Conservation (phyloP, 2,329 filamentous ascomycete genomes). For the Colletotrichum orchidophilum region DNA sequence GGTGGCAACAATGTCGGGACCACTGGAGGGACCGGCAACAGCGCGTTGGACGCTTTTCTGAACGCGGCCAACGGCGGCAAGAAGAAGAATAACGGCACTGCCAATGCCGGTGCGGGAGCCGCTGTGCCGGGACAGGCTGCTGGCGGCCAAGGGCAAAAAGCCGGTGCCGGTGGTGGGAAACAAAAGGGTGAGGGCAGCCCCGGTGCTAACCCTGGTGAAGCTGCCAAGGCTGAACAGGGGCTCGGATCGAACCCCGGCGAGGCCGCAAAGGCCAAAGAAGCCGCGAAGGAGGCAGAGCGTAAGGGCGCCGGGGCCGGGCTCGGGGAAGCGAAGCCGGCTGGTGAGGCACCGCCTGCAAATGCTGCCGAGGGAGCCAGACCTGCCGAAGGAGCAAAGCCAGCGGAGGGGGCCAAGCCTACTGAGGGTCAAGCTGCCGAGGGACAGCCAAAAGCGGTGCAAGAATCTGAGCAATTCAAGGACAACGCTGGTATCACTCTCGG, state of each 20-base stretch:
- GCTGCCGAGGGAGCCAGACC: not conserved
- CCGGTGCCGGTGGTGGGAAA: not conserved
- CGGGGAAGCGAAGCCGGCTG: not conserved
- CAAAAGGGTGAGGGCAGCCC: slow-evolving; percentile 5
- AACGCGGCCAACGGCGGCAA: slow-evolving; percentile 3
- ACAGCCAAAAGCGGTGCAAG: slow-evolving; percentile 22
- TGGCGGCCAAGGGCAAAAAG: slow-evolving; percentile 1
- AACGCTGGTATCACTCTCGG: slow-evolving; percentile 22
- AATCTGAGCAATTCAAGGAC: slow-evolving; percentile 29
- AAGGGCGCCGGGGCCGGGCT: not conserved
- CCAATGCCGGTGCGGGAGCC: slow-evolving; percentile 10
- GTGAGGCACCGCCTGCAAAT: not conserved
- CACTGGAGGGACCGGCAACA: slow-evolving; percentile 12
- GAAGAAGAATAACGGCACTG: slow-evolving; percentile 11
- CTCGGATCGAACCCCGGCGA: slow-evolving; percentile 12
- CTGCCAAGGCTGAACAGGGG: slow-evolving; percentile 16
- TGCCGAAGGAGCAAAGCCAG: not conserved
- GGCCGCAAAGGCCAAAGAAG: not conserved
- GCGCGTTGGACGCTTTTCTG: slow-evolving; percentile 20
- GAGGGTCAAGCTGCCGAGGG: slow-evolving; percentile 2
- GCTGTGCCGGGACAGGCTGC: not conserved
- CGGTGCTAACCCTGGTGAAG: slow-evolving; percentile 3
- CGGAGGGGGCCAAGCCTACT: not conserved
- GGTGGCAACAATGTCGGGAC: slow-evolving; percentile 1
- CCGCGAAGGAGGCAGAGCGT: slow-evolving; percentile 14